These are phyloP conservation scores for Rutidosis leptorrhynchoides DNA, from an alignment of 129 eudicot species.

Conservation along the genomic window DNA sequence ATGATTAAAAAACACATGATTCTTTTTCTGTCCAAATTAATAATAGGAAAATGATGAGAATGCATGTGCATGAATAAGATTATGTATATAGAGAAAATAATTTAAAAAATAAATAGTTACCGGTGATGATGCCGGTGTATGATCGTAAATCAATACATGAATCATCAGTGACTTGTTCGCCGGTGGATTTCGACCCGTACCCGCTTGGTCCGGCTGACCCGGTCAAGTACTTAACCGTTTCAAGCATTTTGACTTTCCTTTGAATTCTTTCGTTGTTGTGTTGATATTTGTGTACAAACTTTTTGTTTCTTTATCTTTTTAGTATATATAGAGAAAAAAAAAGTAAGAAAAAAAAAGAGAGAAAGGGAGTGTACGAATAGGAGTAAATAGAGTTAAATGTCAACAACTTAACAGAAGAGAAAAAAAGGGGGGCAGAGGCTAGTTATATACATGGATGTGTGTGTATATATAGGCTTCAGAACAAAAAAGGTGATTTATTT, in stretches of 20 bases:
- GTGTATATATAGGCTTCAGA: background rate
- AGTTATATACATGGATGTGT: background rate
- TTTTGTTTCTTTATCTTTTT: conserved; percentile 2
- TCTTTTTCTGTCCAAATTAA: conserved; percentile 1
- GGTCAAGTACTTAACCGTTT: conserved; percentile 58
- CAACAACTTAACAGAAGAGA: conserved; percentile 11
- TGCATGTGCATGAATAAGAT: conserved; percentile 41
- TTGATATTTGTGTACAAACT: background rate
- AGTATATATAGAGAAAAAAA: background rate
- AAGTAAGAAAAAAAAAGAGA: background rate
- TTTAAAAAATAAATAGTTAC: conserved; percentile 27
- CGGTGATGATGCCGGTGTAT: conserved; percentile 76
- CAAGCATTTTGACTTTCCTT: conserved; percentile 44
- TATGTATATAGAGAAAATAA: background rate
- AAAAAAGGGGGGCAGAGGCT: conserved; percentile 3
- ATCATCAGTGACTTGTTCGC: conserved; percentile 64
- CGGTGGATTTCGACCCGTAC: conserved; percentile 89
- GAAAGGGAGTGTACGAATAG: conserved; percentile 15
- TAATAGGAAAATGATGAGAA: conserved; percentile 25
- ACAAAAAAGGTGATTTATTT: too few species aligned
- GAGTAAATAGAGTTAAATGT: conserved; percentile 15
- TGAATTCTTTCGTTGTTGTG: background rate
- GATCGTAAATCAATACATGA: conserved; percentile 38
- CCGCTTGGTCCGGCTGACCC: conserved; percentile 92
- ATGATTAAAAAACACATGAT: background rate